Conservation (phyloP, 306 rosid genomes). For the Nissolia schottii region DNA sequence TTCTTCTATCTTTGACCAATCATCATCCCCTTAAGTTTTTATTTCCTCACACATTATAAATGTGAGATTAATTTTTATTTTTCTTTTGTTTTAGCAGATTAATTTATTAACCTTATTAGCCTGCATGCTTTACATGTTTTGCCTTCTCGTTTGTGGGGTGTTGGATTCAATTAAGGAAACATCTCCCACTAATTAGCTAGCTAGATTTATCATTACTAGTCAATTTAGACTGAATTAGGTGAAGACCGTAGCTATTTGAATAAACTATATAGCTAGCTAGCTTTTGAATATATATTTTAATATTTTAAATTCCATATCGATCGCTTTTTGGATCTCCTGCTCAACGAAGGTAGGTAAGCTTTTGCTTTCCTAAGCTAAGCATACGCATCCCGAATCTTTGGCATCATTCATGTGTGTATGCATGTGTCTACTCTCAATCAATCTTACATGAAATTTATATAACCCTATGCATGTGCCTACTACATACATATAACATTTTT, state of each 20-base stretch:
- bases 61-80: not conserved
- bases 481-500: too few relatives aligned
- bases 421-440: too few relatives aligned
- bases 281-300: too few relatives aligned
- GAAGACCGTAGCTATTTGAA: not conserved
- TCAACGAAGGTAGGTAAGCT: not conserved
- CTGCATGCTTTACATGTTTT: not conserved
- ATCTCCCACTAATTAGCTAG: not conserved
- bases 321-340: not conserved
- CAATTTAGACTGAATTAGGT: not conserved
- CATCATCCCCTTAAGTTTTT: not conserved
- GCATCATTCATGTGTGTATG: too few relatives aligned
- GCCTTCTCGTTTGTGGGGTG: not conserved
- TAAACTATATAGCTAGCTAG: too few relatives aligned
- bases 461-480: not conserved
- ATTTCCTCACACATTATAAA: not conserved
- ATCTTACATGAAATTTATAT: not conserved
- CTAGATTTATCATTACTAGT: not conserved
- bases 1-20: too few relatives aligned
- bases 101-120: not conserved
- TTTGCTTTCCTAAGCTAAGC: slow-evolving; percentile 14
- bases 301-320: slow-evolving; percentile 13
- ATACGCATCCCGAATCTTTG: slow-evolving; percentile 9
- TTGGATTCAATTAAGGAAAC: slow-evolving; percentile 24
- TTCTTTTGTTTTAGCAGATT: not conserved